These are phyloP conservation scores for Xerocomellus dryophilus DNA, from an alignment of 768 basidiomycete genomes.

Conservation along the genomic window DNA sequence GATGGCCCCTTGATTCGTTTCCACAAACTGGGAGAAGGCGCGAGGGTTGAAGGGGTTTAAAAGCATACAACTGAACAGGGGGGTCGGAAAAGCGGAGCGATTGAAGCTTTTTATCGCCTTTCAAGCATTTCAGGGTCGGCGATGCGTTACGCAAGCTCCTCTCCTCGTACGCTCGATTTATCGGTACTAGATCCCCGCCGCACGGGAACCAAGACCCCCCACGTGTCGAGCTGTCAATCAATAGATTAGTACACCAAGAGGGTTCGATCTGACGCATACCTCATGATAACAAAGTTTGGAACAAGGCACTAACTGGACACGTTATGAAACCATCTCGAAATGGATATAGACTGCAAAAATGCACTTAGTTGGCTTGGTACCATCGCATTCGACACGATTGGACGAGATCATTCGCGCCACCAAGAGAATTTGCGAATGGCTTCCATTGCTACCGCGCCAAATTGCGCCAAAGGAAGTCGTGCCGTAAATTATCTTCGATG, in stretches of 20 bases:
- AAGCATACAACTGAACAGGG: not conserved
- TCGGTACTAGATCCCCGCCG: not conserved
- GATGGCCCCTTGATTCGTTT: not conserved
- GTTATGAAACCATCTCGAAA: not conserved
- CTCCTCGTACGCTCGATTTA: not conserved
- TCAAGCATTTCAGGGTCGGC: not conserved
- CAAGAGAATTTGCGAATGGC: not conserved
- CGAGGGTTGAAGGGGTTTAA: slow-evolving; percentile 1
- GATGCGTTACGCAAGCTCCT: not conserved
- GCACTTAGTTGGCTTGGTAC: not conserved
- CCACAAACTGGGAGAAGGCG: not conserved
- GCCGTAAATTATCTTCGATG: not conserved
- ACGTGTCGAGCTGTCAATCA: not conserved
- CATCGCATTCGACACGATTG: not conserved
- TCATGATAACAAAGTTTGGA: not conserved
- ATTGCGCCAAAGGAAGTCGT: not conserved
- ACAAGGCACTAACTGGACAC: not conserved
- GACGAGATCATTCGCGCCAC: not conserved
- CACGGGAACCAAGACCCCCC: not conserved
- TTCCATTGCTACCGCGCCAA: not conserved
- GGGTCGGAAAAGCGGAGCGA: not conserved
- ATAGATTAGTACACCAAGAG: not conserved
- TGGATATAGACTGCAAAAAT: not conserved
- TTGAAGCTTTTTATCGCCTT: not conserved
- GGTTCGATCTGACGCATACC: not conserved